A percentile compares a stretch with the other conserved stretches of the same genome.
phyloP scores from a whole-genome alignment of 2,329 filamentous ascomycete genomes.

The Clarireedia monteithiana region DNA sequence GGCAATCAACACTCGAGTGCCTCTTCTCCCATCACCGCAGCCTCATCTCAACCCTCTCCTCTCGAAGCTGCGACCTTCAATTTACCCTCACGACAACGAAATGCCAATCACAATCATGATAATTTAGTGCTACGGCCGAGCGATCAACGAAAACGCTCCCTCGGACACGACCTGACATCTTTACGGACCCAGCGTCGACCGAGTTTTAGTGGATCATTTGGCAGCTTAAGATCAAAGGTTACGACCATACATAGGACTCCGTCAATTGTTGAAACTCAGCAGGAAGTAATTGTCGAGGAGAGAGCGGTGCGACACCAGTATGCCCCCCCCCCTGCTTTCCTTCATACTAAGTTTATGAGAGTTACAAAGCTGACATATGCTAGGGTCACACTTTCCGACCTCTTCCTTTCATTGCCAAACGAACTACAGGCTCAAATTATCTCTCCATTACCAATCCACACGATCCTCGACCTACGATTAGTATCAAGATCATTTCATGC shows the following conservation, averaged over 20 bases:
- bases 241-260: constrained; percentile 23
- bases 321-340: not conserved
- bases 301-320: not conserved
- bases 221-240: constrained; percentile 27
- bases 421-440: constrained; percentile 58
- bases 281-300: constrained; percentile 22
- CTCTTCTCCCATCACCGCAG: not conserved
- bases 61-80: constrained; percentile 22
- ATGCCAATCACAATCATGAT: constrained; percentile 11
- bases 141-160: constrained; percentile 29
- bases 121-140: constrained; percentile 18
- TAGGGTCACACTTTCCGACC: constrained; percentile 42
- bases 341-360: not conserved
- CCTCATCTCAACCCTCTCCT: constrained; percentile 7
- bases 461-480: constrained; percentile 50
- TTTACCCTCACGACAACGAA: constrained; percentile 24
- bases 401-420: constrained; percentile 51
- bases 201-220: constrained; percentile 27
- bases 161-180: constrained; percentile 27
- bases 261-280: constrained; percentile 24
- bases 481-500: constrained; percentile 52
- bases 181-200: constrained; percentile 26
- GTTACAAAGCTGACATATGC: not conserved
- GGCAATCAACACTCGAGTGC: constrained; percentile 22
- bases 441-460: constrained; percentile 49